These are phyloP conservation scores for Candida parachauliodes DNA, from an alignment of 805 yeast genomes.

Conservation along the genomic window DNA sequence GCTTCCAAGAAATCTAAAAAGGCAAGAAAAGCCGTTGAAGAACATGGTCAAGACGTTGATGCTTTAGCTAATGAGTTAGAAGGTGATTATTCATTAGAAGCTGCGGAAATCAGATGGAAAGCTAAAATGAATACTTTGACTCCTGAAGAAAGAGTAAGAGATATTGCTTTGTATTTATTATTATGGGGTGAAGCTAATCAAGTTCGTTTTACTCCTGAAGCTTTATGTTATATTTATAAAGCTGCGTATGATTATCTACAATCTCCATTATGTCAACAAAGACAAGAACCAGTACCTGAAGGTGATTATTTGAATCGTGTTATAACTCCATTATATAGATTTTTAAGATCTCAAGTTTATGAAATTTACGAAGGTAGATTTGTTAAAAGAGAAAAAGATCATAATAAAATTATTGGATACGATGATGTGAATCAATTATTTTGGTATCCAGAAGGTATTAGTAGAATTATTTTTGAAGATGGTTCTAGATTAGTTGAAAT, in stretches of 20 bases:
- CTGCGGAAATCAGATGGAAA: slow-evolving; percentile 87
- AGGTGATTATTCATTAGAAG: slow-evolving; percentile 77
- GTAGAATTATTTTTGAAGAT: slow-evolving; percentile 86
- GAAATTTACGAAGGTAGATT: slow-evolving; percentile 79
- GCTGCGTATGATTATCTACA: slow-evolving; percentile 87
- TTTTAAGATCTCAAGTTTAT: slow-evolving; percentile 75
- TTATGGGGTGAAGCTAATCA: slow-evolving; percentile 92
- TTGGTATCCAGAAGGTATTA: slow-evolving; percentile 99
- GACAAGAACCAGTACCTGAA: slow-evolving; percentile 78
- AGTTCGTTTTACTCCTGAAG: slow-evolving; percentile 89
- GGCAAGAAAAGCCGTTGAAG: slow-evolving; percentile 66
- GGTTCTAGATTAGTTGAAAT: slow-evolving; percentile 89
- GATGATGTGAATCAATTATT: slow-evolving; percentile 98
- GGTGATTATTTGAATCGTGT: slow-evolving; percentile 90
- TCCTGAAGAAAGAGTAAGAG: slow-evolving; percentile 79
- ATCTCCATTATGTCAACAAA: slow-evolving; percentile 88
- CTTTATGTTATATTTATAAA: slow-evolving; percentile 90
- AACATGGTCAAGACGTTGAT: slow-evolving; percentile 57
- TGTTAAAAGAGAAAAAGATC: slow-evolving; percentile 82
- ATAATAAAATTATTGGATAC: slow-evolving; percentile 79
- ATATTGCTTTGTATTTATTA: slow-evolving; percentile 68
- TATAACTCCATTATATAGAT: slow-evolving; percentile 84
- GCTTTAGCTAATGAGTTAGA: slow-evolving; percentile 66
- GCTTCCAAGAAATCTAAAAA: slow-evolving; percentile 79
- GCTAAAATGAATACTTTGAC: slow-evolving; percentile 68